These are phyloP conservation scores for Fusarium beomiforme DNA, from an alignment of 2,329 filamentous ascomycete species.

Conservation along the genomic window DNA sequence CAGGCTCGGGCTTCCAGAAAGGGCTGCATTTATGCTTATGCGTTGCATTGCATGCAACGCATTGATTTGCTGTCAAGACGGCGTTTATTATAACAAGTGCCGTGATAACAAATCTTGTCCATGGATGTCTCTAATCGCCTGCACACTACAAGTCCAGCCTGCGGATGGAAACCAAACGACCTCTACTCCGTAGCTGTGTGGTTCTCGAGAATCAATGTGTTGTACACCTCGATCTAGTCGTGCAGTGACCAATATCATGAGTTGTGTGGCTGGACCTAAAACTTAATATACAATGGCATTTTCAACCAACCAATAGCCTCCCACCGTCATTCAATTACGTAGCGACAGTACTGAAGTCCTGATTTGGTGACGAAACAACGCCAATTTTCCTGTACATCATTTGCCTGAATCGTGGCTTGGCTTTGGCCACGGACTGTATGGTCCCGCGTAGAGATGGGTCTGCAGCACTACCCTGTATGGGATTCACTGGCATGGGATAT, in stretches of 20 bases:
- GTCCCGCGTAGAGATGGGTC: background rate
- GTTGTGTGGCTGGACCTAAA: background rate
- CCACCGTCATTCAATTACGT: background rate
- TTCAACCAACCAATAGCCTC: background rate
- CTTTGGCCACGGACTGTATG: background rate
- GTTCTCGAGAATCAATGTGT: background rate
- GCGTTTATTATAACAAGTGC: background rate
- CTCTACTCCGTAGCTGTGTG: background rate
- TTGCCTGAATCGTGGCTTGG: background rate
- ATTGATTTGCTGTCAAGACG: conserved; percentile 12
- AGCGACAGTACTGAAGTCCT: background rate
- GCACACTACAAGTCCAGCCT: background rate
- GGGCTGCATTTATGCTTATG: conserved; percentile 1
- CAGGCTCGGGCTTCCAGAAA: background rate
- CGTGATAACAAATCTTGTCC: background rate
- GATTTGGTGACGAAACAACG: background rate
- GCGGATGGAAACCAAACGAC: background rate
- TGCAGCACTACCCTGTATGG: background rate
- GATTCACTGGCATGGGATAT: background rate
- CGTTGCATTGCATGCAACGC: background rate
- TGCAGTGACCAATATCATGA: background rate
- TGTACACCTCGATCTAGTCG: background rate
- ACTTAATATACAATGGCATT: background rate
- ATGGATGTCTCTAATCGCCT: background rate
- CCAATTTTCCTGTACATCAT: background rate